Conservation (phyloP, 2,329 filamentous ascomycete species). For the Verticillium tricorpus region DNA sequence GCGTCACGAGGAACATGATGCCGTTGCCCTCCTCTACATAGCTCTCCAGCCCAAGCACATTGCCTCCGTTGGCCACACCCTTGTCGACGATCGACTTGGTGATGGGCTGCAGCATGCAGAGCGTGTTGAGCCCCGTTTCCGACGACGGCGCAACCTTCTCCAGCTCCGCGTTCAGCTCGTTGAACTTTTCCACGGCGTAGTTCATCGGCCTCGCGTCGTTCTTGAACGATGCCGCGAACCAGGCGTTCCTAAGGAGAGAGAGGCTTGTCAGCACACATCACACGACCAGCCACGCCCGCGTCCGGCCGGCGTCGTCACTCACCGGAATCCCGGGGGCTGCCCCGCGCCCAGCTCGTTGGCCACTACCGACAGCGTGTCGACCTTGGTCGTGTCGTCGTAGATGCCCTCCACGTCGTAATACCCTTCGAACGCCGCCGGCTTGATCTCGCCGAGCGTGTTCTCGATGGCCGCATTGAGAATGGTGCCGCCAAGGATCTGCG, state of each 20-base stretch:
- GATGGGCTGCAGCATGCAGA: constrained; percentile 28
- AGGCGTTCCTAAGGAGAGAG: constrained; percentile 21
- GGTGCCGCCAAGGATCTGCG: constrained; percentile 17
- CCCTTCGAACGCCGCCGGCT: constrained; percentile 23
- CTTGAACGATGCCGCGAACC: constrained; percentile 30
- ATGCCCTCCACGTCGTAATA: constrained; percentile 18
- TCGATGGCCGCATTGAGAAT: constrained; percentile 26
- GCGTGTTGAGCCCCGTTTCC: constrained; percentile 21
- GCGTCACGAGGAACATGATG: constrained; percentile 25
- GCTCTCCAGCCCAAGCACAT: constrained; percentile 27
- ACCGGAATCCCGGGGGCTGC: constrained; percentile 22
- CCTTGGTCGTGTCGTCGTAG: constrained; percentile 20
- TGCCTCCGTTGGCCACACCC: constrained; percentile 24
- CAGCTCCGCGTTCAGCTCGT: constrained; percentile 20
- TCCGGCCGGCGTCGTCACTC: constrained; percentile 1
- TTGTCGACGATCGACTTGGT: constrained; percentile 24
- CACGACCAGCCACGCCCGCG: background rate
- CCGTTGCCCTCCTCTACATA: constrained; percentile 20
- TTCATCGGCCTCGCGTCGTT: constrained; percentile 29
- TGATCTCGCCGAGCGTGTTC: constrained; percentile 21
- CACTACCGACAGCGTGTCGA: constrained; percentile 22
- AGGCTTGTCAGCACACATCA: background rate
- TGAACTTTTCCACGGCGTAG: constrained; percentile 25
- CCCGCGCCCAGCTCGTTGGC: constrained; percentile 23
- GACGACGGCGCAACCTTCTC: constrained; percentile 17